Base-by-base conservation (phyloP, 2,329 filamentous ascomycete genomes). In the Colletotrichum horii region DNA sequence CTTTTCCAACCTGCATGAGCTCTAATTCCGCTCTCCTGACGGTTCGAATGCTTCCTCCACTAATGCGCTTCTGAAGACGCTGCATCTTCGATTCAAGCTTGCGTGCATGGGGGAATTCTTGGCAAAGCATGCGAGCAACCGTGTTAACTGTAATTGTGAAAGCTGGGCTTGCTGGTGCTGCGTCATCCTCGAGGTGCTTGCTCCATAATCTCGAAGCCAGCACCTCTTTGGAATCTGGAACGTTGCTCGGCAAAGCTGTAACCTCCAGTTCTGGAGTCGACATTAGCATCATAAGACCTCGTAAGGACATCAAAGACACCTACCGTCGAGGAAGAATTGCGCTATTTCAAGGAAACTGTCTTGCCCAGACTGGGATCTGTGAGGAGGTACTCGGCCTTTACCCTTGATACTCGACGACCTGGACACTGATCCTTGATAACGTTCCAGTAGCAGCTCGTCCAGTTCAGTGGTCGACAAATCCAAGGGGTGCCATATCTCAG, bases 321-420 rank as follows among this genome's bases (percentile, higher is more conserved):
- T 82, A 90, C 89, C 87, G 79, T 91, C 89, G 24, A 91, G 81
- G 73, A 90, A 91, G 71, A 87, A 85, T 66, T 85, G 84, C 11
- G 86, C 86, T 56, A 86, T 83, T 48, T 80, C 80, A 1, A 86
- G 78, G 9, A 91, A 79, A 14, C 83, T 81, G 74, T 90, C 88
- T 12, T 67, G 68, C 26, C 69, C 72, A 24, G 9, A 8, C 9
- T n/a, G 74, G 28, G 28, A 71, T 43, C 7, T 66, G 56, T 8
- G 15, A 6, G 43, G n/a, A 26, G 67, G 74, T 22, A 83, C 84
- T 4, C 79, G 83, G 26, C 85, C 83, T 78, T 89, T 89, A 24
- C 88, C 88, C 75, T 89, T 89, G 14, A 77, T 71, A 70, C 80
- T 83, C 3, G 78, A 78, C 19, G 79, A 78, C 8, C 79, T 79